Base-by-base conservation (phyloP, 148 eudicot species). In the Suaeda aralocaspica region DNA sequence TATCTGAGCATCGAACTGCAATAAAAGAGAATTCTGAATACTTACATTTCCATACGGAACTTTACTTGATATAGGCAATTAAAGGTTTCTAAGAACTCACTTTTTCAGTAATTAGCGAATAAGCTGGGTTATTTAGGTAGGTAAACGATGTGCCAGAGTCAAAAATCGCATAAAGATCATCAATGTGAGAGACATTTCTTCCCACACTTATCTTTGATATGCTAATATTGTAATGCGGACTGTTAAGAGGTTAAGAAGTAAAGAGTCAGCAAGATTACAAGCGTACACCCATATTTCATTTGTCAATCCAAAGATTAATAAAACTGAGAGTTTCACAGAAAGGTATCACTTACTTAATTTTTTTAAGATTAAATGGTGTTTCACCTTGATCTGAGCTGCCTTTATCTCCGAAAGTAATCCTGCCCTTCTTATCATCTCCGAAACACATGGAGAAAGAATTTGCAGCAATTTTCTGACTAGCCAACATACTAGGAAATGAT, bases 381-480 rank as follows among this genome's bases (percentile, higher is more conserved):
- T 80, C 76, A 74, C 84, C 78, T 79, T 89, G 96, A 66, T 73
- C 88, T 9, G 88, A 79, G 75, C 81, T 87, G 46, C 96, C 96
- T 75, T 78, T 82, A 76, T 91, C 98, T 50, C 98, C 98, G 74
- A 94, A 94, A 21, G 77, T 85, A 2, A 94, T 91, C 77, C 91
- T 89, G 33, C 98, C 97, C 34, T 71, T 0, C 42, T 87, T 92
- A 67, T 79, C 80, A 25, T 68, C 59, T 49, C 84, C 85, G 75
- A 94, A 91, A 73, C 98, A 94, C 98, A 94, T 91, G 67, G 98
- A 91, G 73, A 94, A 94, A 34, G 98, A 94, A 84, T 91, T 78
- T 74, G 91, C 79, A 9, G 84, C 74, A 21, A 91, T 56, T 29
- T 86, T 90, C 51, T 78, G 57, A 53, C 80, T 86, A 6, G 98